Conservation (phyloP, 2,329 filamentous ascomycete species). For the Cladophialophora exuberans region DNA sequence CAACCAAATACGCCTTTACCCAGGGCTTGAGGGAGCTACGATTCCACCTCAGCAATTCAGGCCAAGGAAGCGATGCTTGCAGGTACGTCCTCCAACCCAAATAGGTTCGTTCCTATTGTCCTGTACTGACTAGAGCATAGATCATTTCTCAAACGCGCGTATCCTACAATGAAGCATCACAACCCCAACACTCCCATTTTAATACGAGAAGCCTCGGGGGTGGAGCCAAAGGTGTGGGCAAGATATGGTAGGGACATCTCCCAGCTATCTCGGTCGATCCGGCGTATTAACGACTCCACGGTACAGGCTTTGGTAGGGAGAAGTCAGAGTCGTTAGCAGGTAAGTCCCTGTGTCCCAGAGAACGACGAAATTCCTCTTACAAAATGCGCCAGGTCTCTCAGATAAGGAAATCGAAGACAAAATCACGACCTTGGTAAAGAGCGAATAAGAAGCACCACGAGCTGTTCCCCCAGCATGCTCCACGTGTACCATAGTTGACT, state of each 20-base stretch:
- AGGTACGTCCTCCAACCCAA: constrained; percentile 62
- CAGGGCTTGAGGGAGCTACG: constrained; percentile 90
- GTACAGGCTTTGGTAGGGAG: constrained; percentile 68
- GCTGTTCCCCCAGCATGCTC: background rate
- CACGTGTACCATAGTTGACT: background rate
- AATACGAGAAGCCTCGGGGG: constrained; percentile 86
- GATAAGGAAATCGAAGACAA: constrained; percentile 72
- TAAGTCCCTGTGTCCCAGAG: constrained; percentile 38
- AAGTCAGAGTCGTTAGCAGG: constrained; percentile 66
- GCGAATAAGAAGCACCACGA: constrained; percentile 33
- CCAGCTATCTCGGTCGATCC: background rate
- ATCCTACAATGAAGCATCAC: constrained; percentile 99
- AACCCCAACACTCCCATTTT: constrained; percentile 93
- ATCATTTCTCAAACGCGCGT: constrained; percentile 85
- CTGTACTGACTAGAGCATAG: constrained; percentile 59
- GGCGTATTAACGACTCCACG: constrained; percentile 26
- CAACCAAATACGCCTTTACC: constrained; percentile 88
- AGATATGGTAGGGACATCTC: constrained; percentile 73
- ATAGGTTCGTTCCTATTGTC: background rate
- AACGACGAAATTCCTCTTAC: background rate
- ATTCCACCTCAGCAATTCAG: constrained; percentile 96
- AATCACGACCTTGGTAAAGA: constrained; percentile 66
- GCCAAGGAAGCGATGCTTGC: constrained; percentile 83
- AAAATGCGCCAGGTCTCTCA: constrained; percentile 58
- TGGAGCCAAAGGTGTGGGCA: constrained; percentile 83